Evolutionary conservation across 805 yeast species (phyloP).

Genomic region (Sugiyamaella floridensis): DNA sequence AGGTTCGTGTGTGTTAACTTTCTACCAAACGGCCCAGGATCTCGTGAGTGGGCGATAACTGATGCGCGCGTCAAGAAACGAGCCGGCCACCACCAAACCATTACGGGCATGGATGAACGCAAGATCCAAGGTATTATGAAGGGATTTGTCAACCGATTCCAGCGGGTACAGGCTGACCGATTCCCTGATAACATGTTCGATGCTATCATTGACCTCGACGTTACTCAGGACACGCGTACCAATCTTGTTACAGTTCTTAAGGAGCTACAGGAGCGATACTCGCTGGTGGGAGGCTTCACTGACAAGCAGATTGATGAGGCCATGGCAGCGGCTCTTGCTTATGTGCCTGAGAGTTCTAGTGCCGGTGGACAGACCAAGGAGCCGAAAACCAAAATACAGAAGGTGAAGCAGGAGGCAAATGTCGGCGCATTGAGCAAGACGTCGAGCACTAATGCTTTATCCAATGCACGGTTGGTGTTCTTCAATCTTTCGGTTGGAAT

Average conservation of each 20-base stretch:
- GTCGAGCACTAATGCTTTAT: too few species aligned
- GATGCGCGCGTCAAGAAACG: slow-evolving; percentile 52
- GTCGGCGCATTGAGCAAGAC: too few species aligned
- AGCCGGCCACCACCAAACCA: slow-evolving; percentile 86
- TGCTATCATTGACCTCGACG: slow-evolving; percentile 50
- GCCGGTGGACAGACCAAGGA: slow-evolving; percentile 17
- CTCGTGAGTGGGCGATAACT: slow-evolving; percentile 46
- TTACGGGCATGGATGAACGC: slow-evolving; percentile 47
- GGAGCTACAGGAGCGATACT: slow-evolving; percentile 35
- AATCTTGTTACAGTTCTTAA: slow-evolving; percentile 44
- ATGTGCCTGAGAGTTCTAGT: slow-evolving; percentile 47
- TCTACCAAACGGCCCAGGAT: slow-evolving; percentile 33
- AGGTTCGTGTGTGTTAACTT: slow-evolving; percentile 66
- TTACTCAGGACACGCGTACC: slow-evolving; percentile 41
- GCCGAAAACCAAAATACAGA: neutral
- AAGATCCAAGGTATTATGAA: slow-evolving; percentile 58
- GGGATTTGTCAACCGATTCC: slow-evolving; percentile 66
- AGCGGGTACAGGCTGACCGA: slow-evolving; percentile 41
- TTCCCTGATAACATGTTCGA: slow-evolving; percentile 68
- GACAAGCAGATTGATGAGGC: slow-evolving; percentile 40
- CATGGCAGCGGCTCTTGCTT: slow-evolving; percentile 45
- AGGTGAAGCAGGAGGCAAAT: too few species aligned
- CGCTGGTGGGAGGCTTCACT: slow-evolving; percentile 39
- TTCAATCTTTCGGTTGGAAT: slow-evolving; percentile 5
- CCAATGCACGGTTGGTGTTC: neutral